Conservation (phyloP, 2,329 filamentous ascomycete species). For the Chrysoporthe austroafricana region DNA sequence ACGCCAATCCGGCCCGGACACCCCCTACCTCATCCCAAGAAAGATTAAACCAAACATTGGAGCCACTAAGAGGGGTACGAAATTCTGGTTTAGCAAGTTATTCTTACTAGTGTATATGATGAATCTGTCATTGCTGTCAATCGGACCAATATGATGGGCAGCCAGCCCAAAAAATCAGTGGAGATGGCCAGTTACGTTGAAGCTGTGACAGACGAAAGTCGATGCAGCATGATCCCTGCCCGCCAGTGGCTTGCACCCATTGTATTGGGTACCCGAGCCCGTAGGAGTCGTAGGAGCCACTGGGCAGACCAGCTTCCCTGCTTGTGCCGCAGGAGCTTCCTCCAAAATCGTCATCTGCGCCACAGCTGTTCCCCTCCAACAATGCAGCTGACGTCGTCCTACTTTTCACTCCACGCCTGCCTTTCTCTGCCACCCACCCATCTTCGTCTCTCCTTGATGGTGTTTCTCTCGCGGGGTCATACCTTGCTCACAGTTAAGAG, state of each 20-base stretch:
- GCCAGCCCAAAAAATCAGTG: not conserved
- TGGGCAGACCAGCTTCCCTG: not conserved
- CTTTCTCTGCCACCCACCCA: not conserved
- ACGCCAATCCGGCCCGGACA: too few species aligned
- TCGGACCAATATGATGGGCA: not conserved
- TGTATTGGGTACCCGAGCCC: not conserved
- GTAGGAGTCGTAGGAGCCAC: not conserved
- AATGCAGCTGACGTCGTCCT: conserved; percentile 9
- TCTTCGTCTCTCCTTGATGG: conserved; percentile 13
- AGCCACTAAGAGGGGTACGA: too few species aligned
- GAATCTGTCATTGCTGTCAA: too few species aligned
- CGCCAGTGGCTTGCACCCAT: not conserved
- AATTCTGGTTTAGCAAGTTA: too few species aligned
- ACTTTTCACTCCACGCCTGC: conserved; percentile 9
- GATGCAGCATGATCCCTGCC: not conserved
- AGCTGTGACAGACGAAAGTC: not conserved
- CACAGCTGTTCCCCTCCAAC: conserved; percentile 9
- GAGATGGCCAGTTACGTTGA: not conserved
- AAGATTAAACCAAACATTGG: too few species aligned
- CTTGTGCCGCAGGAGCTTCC: conserved; percentile 4
- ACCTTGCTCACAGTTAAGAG: not conserved
- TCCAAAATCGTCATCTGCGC: not conserved
- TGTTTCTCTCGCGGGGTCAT: conserved; percentile 10
- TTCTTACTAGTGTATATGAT: too few species aligned
- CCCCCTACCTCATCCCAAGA: too few species aligned